Conservation (phyloP, 1,284 basidiomycete genomes). For the Cryptococcus floricola region DNA sequence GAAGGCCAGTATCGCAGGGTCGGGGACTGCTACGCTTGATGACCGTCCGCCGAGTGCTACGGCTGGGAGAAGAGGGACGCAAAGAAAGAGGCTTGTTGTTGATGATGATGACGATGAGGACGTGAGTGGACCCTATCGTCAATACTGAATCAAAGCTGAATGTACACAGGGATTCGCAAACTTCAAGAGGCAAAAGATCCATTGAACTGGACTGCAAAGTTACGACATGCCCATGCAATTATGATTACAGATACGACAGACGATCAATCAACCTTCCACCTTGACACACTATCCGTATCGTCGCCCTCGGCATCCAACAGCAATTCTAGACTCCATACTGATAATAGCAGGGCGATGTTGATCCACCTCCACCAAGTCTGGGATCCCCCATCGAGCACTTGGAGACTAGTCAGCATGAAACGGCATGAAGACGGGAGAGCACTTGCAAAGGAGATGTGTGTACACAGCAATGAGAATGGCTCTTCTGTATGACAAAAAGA, state of each 20-base stretch:
- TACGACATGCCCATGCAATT: background rate
- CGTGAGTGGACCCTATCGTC: slow-evolving; percentile 8
- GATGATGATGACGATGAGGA: slow-evolving; percentile 22
- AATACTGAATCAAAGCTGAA: background rate
- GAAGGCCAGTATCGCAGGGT: background rate
- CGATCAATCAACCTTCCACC: slow-evolving; percentile 46
- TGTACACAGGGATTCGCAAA: background rate
- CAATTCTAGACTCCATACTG: slow-evolving; percentile 49
- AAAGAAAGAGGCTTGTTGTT: slow-evolving; percentile 17
- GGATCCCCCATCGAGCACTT: slow-evolving; percentile 48
- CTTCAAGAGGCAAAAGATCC: background rate
- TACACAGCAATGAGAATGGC: slow-evolving; percentile 50
- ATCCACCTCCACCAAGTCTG: slow-evolving; percentile 51
- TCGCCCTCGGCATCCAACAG: slow-evolving; percentile 47
- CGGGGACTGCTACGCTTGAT: slow-evolving; percentile 13
- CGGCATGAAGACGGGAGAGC: background rate
- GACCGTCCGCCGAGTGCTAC: slow-evolving; percentile 3
- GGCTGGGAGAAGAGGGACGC: background rate
- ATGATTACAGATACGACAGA: too few species aligned
- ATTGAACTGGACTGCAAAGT: background rate
- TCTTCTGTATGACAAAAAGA: slow-evolving; percentile 46
- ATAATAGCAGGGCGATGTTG: slow-evolving; percentile 47
- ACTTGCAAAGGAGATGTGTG: slow-evolving; percentile 48
- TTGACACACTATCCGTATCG: slow-evolving; percentile 40
- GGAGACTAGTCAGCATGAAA: background rate